Evolutionary conservation across 2,329 filamentous ascomycete genomes (phyloP).

Genomic region (Hirsutella minnesotensis): DNA sequence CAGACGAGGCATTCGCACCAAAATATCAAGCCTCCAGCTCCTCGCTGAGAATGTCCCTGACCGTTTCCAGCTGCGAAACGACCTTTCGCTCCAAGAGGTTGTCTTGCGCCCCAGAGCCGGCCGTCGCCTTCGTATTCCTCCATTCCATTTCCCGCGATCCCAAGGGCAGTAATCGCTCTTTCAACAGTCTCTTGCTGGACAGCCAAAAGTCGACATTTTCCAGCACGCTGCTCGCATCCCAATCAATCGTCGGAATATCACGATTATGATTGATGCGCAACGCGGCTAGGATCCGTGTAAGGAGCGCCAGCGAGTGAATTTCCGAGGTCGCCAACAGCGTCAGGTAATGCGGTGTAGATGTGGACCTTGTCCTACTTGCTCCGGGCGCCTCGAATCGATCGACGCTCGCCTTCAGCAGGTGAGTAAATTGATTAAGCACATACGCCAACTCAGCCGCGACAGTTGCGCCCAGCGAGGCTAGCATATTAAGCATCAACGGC

Average conservation of each 20-base stretch:
- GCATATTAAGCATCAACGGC: slow-evolving; percentile 77
- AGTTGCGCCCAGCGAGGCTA: slow-evolving; percentile 68
- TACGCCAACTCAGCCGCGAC: slow-evolving; percentile 75
- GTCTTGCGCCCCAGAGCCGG: slow-evolving; percentile 30
- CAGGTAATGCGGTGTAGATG: slow-evolving; percentile 47
- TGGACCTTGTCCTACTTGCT: slow-evolving; percentile 37
- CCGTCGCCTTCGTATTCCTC: slow-evolving; percentile 26
- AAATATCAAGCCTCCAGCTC: slow-evolving; percentile 25
- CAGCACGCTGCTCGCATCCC: slow-evolving; percentile 59
- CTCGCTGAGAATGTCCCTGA: slow-evolving; percentile 42
- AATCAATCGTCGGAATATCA: slow-evolving; percentile 61
- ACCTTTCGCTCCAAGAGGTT: slow-evolving; percentile 68
- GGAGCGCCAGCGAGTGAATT: slow-evolving; percentile 64
- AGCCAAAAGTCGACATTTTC: slow-evolving; percentile 82
- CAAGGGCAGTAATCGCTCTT: slow-evolving; percentile 61
- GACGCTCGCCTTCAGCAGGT: slow-evolving; percentile 61
- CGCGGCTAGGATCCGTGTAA: slow-evolving; percentile 59
- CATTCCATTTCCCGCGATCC: slow-evolving; percentile 61
- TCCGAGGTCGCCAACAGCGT: slow-evolving; percentile 66
- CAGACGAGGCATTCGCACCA: not conserved
- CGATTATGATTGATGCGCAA: slow-evolving; percentile 55
- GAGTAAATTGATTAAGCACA: slow-evolving; percentile 82
- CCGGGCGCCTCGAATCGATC: slow-evolving; percentile 56
- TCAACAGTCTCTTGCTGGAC: slow-evolving; percentile 53
- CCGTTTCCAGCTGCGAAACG: slow-evolving; percentile 52